Base-by-base conservation (phyloP, 768 basidiomycete genomes). In the Pleurotus platypus region DNA sequence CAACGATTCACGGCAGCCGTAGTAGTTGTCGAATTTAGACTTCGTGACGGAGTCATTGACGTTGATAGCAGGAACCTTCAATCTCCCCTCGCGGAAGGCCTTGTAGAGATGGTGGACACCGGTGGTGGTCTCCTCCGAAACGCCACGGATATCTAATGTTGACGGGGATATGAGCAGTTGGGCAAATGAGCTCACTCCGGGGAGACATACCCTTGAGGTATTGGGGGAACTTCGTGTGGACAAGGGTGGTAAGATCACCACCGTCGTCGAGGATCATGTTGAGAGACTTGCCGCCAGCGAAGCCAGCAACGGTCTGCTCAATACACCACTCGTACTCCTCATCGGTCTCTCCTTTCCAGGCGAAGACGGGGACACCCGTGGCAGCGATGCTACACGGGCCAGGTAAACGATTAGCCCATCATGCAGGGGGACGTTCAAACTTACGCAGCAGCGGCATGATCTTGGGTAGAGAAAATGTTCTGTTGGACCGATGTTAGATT, bases 241-340 rank as follows among this genome's bases (percentile, higher is more conserved):
- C 94, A 61, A 98, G 80, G 63, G 72, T 85, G 63, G 97, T 99
- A 57, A 99, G 83, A 69, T 99, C 97, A 71, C 97, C 96, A 65
- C 97, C 97, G 71, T 99, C 97, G 67, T 99, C 97, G 69, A 98
- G 85, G 72, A 99, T 98, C 95, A 99, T 89, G 86, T 99, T 99
- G 68, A 96, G 75, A 53, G 89, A 69, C 73, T 95, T 77, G 63
- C 89, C 89, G 60, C 78, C 85, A 22, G 87, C 75, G 83, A 99
- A 99, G n/a, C 85, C 91, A 63, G 83, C 72, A 62, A 99, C 72
- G 47, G 92, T 91, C 77, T 99, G 97, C 69, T 98, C 94, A 64
- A 99, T 93, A 72, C 95, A 98, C 97, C 97, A 99, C 62, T 75
- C 69, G 77, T 98, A 98, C 72, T 99, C 97, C 74, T 98, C 97